Evolutionary conservation across 1,284 basidiomycete species (phyloP).

Genomic region (Tetrapyrgos nigripes): DNA sequence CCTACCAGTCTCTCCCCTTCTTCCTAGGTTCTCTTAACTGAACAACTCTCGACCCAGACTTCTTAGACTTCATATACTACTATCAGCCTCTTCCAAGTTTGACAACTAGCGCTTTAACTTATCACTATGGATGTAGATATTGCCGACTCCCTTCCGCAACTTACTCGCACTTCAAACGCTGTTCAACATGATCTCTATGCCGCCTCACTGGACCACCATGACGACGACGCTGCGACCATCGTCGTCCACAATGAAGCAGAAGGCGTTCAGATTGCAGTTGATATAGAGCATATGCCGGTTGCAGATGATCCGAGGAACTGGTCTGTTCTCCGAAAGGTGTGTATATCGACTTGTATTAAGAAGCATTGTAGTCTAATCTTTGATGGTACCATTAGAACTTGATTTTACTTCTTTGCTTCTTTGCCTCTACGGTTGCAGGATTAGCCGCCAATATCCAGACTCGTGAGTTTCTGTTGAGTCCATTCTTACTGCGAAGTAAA

Average conservation of each 20-base stretch:
- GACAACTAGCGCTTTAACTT: too few species aligned
- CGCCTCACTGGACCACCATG: neutral
- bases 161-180: neutral
- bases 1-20: neutral
- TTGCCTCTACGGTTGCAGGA: constrained; percentile 71
- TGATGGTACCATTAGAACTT: constrained; percentile 47
- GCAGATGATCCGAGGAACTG: constrained; percentile 82
- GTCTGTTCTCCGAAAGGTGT: constrained; percentile 71
- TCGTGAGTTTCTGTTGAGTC: constrained; percentile 48
- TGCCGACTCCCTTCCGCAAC: neutral
- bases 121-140: too few species aligned
- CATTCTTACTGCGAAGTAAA: neutral
- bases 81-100: neutral
- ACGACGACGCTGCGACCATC: constrained; percentile 11
- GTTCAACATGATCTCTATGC: neutral
- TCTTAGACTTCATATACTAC: too few species aligned
- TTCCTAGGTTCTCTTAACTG: too few species aligned
- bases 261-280: constrained; percentile 21
- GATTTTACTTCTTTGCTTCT: constrained; percentile 62
- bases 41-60: too few species aligned
- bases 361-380: too few species aligned
- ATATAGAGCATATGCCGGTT: constrained; percentile 59
- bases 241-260: neutral
- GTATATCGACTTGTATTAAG: constrained; percentile 5
- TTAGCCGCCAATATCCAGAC: constrained; percentile 74